phyloP scores from a whole-genome alignment of 306 rosid genomes.

The Casuarina equisetifolia region DNA sequence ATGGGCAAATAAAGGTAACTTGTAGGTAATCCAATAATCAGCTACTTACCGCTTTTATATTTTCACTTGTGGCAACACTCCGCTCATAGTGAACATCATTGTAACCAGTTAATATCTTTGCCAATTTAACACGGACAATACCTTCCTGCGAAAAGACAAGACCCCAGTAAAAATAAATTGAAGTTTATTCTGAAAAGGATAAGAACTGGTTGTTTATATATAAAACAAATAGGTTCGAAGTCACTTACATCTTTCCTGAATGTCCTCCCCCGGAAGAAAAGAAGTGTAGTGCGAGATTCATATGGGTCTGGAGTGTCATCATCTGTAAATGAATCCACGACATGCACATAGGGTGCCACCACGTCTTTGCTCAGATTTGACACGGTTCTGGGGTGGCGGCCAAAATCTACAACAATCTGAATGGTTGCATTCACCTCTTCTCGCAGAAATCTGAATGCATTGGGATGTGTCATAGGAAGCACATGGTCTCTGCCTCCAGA shows the following conservation, averaged over 20 bases:
- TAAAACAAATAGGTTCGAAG: conserved; percentile 15
- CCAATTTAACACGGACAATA: conserved; percentile 79
- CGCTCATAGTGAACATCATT: conserved; percentile 85
- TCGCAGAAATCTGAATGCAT: conserved; percentile 92
- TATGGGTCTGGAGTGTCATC: conserved; percentile 77
- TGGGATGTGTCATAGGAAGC: conserved; percentile 94
- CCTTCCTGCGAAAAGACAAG: conserved; percentile 72
- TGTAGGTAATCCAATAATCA: conserved; percentile 15
- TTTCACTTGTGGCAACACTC: conserved; percentile 80
- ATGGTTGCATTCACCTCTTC: conserved; percentile 68
- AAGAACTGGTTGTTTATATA: conserved; percentile 14
- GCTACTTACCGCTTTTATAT: conserved; percentile 72
- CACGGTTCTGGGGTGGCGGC: conserved; percentile 73
- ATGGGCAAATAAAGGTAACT: conserved; percentile 6
- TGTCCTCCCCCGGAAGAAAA: conserved; percentile 88
- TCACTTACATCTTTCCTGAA: conserved; percentile 81
- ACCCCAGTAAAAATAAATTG: conserved; percentile 26
- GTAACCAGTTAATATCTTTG: conserved; percentile 64
- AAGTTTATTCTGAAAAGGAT: not conserved
- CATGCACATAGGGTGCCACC: conserved; percentile 89
- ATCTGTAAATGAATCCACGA: conserved; percentile 74
- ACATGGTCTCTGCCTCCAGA: conserved; percentile 87
- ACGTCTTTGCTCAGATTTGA: conserved; percentile 89
- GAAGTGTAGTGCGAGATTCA: conserved; percentile 68
- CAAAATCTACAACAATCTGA: conserved; percentile 96